Evolutionary conservation across 768 basidiomycete genomes (phyloP).

Genomic region (Sarcodon aspratus): DNA sequence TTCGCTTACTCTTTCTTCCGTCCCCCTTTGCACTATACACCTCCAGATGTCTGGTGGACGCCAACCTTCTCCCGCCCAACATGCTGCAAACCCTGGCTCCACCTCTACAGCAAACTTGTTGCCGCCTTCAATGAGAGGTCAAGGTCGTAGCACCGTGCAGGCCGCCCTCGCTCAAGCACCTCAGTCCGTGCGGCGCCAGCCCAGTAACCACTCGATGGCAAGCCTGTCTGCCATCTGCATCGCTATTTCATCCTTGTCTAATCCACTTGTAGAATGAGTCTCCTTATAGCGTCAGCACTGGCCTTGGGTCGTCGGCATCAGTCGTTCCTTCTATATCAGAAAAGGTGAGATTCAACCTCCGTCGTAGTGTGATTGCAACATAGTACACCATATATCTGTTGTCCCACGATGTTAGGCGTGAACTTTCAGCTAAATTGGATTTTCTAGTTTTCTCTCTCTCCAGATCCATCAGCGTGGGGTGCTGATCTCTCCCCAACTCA

Average conservation of each 20-base stretch:
- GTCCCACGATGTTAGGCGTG: no score
- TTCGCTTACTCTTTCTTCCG: constrained; percentile 42
- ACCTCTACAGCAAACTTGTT: constrained; percentile 8
- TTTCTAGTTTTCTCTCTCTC: constrained; percentile 46
- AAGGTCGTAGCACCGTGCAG: constrained; percentile 6
- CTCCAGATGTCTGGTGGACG: background rate
- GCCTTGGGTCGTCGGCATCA: no score
- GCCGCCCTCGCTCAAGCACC: constrained; percentile 8
- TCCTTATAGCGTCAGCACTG: no score
- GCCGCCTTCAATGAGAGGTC: constrained; percentile 4
- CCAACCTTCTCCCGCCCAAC: constrained; percentile 2
- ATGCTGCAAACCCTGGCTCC: constrained; percentile 9
- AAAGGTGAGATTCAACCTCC: no score
- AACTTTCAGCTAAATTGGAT: no score
- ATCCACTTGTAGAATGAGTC: no score
- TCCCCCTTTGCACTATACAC: constrained; percentile 20
- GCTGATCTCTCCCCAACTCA: constrained; percentile 41
- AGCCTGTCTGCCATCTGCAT: constrained; percentile 7
- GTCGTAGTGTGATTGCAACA: no score
- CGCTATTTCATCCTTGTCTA: background rate
- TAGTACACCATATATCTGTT: no score
- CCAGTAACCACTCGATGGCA: constrained; percentile 34
- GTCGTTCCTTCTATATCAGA: no score
- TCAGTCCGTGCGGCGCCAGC: constrained; percentile 19
- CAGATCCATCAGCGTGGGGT: constrained; percentile 61